Base-by-base conservation (phyloP, 768 basidiomycete genomes). In the Pleurotus giganteus region DNA sequence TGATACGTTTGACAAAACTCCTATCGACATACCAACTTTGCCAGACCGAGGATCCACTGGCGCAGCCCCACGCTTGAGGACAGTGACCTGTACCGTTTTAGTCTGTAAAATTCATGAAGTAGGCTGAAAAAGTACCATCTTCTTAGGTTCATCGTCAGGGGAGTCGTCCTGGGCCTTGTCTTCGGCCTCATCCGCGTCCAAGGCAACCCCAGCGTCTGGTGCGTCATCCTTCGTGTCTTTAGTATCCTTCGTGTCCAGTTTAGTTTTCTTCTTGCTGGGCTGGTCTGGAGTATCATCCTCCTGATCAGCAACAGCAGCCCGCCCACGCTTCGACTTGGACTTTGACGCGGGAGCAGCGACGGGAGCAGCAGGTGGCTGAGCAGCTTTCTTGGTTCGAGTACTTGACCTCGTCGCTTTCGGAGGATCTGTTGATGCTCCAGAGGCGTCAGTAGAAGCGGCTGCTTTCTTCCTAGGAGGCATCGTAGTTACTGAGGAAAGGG, bases 41-140 rank as follows among this genome's bases (percentile, higher is more conserved):
- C 66, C 63, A 15, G 80, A 82, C 26, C 52, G 43, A 0, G 76
- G 72, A 61, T 84, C 83, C 3, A 84, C 81, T 27, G 82, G 83
- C 4, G 81, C 82, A 13, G 76, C 75, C 13, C 81, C 82, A 23
- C 81, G 69, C 64, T 80, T 82, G 29, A 85, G 41, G 4, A 83
- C 75, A 47, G 64, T 68, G 37, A 66, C 65, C 66, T 69, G 28
- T 26, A 19, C 34, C 11, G 45, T 13, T 32, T 19, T 42, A 58
- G 53, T 41, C 57, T 34, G 47, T 45, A 44, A 13, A 36, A 6
- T 36, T 19, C 43, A 34, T 31, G 9, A 41, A 21, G 26, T 28
- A 17, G 15, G 5, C 17, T 42, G 13, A 26, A 39, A 36, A 63
- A 60, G 59, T 52, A 77, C 78, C 77, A 80, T 79, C 58, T 81